Percentiles rank a stretch among this genome's conserved stretches.
phyloP scores from a whole-genome alignment of 1,284 basidiomycete species.

The Tilletia setariae region DNA sequence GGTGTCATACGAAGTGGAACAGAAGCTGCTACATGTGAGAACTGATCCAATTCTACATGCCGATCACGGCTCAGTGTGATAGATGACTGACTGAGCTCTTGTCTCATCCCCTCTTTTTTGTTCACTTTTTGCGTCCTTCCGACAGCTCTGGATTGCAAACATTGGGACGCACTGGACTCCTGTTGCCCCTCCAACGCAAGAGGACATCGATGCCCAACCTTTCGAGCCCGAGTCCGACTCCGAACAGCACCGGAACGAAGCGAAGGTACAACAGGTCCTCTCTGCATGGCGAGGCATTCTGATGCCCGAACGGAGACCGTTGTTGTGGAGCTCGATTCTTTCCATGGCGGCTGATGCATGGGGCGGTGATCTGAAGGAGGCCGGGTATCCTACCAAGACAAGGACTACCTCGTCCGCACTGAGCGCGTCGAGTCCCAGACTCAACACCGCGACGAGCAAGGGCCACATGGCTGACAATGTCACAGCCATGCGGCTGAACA shows the following conservation, averaged over 20 bases:
- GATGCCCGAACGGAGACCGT: not conserved
- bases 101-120: too few relatives aligned
- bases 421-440: slow-evolving; percentile 27
- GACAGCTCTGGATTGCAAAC: slow-evolving; percentile 14
- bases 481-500: too few relatives aligned
- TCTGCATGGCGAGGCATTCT: slow-evolving; percentile 1
- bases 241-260: not conserved
- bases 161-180: slow-evolving; percentile 7
- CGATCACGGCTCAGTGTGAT: too few relatives aligned
- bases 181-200: not conserved
- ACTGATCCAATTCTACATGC: not conserved
- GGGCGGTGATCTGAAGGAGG: slow-evolving; percentile 5
- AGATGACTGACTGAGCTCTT: too few relatives aligned
- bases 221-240: not conserved
- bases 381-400: not conserved
- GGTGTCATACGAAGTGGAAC: not conserved
- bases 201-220: slow-evolving; percentile 12
- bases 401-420: not conserved
- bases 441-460: slow-evolving; percentile 19
- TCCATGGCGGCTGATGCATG: slow-evolving; percentile 10
- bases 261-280: not conserved
- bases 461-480: not conserved
- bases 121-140: too few relatives aligned
- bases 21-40: slow-evolving; percentile 10
- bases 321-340: slow-evolving; percentile 5